Percentiles rank a stretch among this genome's conserved stretches.
phyloP scores from a whole-genome alignment of 371 early-diverging fungal species.

The Catenaria anguillulae region DNA sequence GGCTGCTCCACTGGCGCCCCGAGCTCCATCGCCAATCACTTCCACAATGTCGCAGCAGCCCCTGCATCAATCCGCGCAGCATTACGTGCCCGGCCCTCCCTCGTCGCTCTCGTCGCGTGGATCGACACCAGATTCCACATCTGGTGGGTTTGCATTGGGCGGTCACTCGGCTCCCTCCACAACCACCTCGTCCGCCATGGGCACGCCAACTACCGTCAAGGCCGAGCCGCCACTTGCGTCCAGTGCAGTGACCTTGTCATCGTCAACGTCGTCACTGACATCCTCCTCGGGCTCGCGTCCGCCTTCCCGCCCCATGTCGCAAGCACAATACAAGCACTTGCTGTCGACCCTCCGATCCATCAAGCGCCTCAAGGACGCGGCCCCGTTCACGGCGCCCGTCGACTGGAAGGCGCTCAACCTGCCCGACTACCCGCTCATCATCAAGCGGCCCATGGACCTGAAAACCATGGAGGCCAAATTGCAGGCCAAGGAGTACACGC shows the following conservation, averaged over 20 bases:
- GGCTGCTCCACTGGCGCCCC: too few species aligned
- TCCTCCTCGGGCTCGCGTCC: too few species aligned
- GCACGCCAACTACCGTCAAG: too few species aligned
- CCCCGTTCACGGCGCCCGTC: conserved; percentile 48
- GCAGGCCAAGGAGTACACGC: conserved; percentile 48
- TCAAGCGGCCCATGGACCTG: conserved; percentile 97
- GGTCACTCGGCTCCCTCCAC: too few species aligned
- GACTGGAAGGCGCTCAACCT: conserved; percentile 58
- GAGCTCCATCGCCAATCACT: too few species aligned
- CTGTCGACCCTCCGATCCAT: neutral
- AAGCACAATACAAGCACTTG: neutral
- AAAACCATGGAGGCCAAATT: conserved; percentile 82
- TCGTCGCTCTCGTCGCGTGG: neutral
- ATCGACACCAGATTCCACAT: neutral
- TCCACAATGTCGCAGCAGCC: too few species aligned
- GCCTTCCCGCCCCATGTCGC: neutral
- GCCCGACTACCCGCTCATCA: conserved; percentile 85
- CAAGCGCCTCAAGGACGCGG: conserved; percentile 16
- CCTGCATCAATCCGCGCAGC: neutral
- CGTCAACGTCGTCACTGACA: too few species aligned
- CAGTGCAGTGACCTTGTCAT: too few species aligned
- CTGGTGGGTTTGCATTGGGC: too few species aligned
- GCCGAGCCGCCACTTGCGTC: too few species aligned
- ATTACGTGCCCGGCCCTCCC: too few species aligned
- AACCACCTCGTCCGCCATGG: too few species aligned